Evolutionary conservation across 2,329 filamentous ascomycete species (phyloP).

Genomic region (Pseudogymnoascus verrucosus): DNA sequence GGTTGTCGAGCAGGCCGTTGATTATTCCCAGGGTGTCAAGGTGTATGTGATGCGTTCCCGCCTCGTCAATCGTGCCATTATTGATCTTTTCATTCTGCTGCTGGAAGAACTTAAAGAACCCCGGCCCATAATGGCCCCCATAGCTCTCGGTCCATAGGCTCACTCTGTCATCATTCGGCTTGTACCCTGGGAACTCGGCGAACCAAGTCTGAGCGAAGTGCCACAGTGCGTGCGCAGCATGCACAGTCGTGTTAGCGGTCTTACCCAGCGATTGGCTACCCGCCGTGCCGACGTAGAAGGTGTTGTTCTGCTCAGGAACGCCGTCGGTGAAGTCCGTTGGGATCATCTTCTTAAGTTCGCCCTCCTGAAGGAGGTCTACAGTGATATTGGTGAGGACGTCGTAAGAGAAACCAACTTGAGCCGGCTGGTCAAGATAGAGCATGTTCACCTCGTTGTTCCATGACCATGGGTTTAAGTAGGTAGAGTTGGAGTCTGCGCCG

Average conservation of each 20-base stretch:
- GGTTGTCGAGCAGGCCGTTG: constrained; percentile 58
- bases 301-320: constrained; percentile 40
- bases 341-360: constrained; percentile 24
- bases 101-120: constrained; percentile 47
- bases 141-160: constrained; percentile 60
- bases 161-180: constrained; percentile 44
- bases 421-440: constrained; percentile 48
- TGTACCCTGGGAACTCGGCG: constrained; percentile 45
- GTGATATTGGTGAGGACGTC: constrained; percentile 57
- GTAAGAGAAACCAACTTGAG: constrained; percentile 61
- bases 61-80: constrained; percentile 37
- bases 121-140: constrained; percentile 58
- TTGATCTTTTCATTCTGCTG: constrained; percentile 50
- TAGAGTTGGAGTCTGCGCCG: constrained; percentile 31
- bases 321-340: constrained; percentile 25
- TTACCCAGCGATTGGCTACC: constrained; percentile 34
- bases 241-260: constrained; percentile 36
- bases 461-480: constrained; percentile 46
- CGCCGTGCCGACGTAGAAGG: constrained; percentile 47
- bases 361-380: constrained; percentile 35
- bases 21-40: constrained; percentile 57
- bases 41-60: constrained; percentile 46
- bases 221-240: constrained; percentile 44
- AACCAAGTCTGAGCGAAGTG: constrained; percentile 49
- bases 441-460: constrained; percentile 53